Percentiles rank a stretch among this genome's conserved stretches.
These are phyloP conservation scores for Colletotrichum orbiculare DNA, from an alignment of 2,329 filamentous ascomycete species.

Conservation along the genomic window DNA sequence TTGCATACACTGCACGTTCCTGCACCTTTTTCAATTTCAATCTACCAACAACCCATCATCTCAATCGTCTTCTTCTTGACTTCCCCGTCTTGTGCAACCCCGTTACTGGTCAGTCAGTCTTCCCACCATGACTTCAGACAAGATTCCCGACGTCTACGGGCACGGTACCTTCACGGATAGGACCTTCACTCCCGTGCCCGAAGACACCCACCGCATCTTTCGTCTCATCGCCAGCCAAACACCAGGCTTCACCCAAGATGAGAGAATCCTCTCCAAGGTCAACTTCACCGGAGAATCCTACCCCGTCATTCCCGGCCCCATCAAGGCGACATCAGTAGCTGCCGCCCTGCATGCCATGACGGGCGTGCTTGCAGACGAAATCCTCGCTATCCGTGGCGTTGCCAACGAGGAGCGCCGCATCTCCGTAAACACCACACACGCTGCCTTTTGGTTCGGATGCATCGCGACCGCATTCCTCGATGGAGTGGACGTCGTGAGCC, in stretches of 20 bases:
- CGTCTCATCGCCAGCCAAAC: conserved; percentile 44
- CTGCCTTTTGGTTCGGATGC: conserved; percentile 48
- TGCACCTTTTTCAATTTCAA: no score
- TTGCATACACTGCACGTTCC: no score
- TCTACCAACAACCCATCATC: no score
- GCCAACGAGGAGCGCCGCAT: conserved; percentile 42
- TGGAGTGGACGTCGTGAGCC: conserved; percentile 22
- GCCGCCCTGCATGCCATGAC: conserved; percentile 49
- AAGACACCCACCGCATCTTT: conserved; percentile 47
- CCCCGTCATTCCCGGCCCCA: conserved; percentile 48
- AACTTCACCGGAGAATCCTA: conserved; percentile 45
- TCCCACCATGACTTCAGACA: conserved; percentile 16
- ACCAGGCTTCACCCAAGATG: conserved; percentile 48
- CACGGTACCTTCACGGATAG: conserved; percentile 46
- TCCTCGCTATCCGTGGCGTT: conserved; percentile 46
- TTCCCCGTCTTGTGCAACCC: no score
- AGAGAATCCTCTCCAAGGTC: conserved; percentile 42
- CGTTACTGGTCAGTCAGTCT: not conserved
- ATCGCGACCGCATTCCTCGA: conserved; percentile 26
- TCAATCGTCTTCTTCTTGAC: no score
- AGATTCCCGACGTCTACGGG: conserved; percentile 43
- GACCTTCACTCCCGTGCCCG: conserved; percentile 42
- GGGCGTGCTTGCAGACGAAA: conserved; percentile 49
- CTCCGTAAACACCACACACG: conserved; percentile 59
- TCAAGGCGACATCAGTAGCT: conserved; percentile 47